These are phyloP conservation scores for Olyra latifolia DNA, from an alignment of 176 grass and related monocot genomes.

Conservation along the genomic window DNA sequence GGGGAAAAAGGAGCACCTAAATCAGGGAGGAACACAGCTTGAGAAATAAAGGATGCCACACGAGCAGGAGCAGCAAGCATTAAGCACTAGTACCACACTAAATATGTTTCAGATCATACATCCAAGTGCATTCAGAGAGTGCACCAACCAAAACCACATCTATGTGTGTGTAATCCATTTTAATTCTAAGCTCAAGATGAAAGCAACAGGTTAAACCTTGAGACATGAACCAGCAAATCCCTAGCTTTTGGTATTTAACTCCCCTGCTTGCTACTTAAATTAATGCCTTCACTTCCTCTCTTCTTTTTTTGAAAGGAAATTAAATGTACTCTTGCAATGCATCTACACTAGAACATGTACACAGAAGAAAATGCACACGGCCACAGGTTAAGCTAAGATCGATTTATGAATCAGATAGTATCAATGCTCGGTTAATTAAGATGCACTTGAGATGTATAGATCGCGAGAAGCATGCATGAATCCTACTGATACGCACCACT, in stretches of 20 bases:
- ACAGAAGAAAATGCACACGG: neutral
- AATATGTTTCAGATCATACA: neutral
- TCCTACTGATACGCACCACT: neutral
- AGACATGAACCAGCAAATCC: slow-evolving; percentile 10
- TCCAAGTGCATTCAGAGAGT: slow-evolving; percentile 16
- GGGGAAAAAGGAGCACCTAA: neutral
- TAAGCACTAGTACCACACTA: neutral
- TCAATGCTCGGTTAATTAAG: neutral
- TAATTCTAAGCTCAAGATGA: neutral
- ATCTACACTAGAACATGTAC: neutral
- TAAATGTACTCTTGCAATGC: neutral
- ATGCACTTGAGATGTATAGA: neutral
- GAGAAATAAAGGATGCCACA: slow-evolving; percentile 36
- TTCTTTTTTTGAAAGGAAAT: neutral
- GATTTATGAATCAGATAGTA: neutral
- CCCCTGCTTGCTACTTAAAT: slow-evolving; percentile 7
- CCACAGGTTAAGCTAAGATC: too few relatives aligned
- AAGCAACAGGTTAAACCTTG: slow-evolving; percentile 19
- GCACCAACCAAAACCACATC: neutral
- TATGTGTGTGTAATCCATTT: neutral
- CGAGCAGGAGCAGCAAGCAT: neutral
- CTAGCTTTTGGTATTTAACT: slow-evolving; percentile 37
- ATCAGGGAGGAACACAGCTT: slow-evolving; percentile 1
- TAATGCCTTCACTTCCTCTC: neutral
- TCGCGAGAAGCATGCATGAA: neutral